Evolutionary conservation across 441 rosid genomes (phyloP), one percentile per base, ranked within the genome.

Genomic region (Pelargonium myrrhifolium): DNA sequence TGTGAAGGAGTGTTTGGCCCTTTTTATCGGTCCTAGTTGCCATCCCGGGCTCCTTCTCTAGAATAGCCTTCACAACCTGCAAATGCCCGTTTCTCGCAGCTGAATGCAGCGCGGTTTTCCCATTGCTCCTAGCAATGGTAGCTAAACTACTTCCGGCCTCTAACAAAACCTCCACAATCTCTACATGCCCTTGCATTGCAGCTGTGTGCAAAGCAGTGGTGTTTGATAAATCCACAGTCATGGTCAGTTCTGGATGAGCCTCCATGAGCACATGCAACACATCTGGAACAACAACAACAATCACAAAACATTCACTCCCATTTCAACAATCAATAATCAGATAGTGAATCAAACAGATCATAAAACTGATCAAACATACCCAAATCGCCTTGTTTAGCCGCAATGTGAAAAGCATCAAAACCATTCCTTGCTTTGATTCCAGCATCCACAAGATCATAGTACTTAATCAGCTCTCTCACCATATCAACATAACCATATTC

Each of bases 371-470:
- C 24, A 21, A n/a, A 73, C 68, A 64, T 68, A 68, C 77, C 77
- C 65, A 74, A 65, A 65, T 74, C 65, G 58, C 77, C 77, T 74
- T 74, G 77, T 61, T 74, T 74, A 40, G 77, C 77, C 31, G 73
- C 73, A 59, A 74, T 74, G 62, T 74, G 77, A n/a, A 74, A 61
- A 12, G 77, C 76, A 65, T 74, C 77, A 24, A 74, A 74, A 10
- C 77, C 77, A 9, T 74, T 68, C 65, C 69, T 65, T 0, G 77
- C 73, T 64, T 68, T 68, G 47, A 74, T 74, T 18, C 69, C 72
- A 6, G 77, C 73, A 65, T 68, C 70, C 0, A 47, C 73, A 21
- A 68, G 77, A 64, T 74, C 77, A 31, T 68, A 74, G 62, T 64
- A 56, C 63, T 59, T 49, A 55, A 69, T 74, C 66, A 74, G 43